Evolutionary conservation across 2,329 filamentous ascomycete species (phyloP).

Genomic region (Celoporthe dispersa): DNA sequence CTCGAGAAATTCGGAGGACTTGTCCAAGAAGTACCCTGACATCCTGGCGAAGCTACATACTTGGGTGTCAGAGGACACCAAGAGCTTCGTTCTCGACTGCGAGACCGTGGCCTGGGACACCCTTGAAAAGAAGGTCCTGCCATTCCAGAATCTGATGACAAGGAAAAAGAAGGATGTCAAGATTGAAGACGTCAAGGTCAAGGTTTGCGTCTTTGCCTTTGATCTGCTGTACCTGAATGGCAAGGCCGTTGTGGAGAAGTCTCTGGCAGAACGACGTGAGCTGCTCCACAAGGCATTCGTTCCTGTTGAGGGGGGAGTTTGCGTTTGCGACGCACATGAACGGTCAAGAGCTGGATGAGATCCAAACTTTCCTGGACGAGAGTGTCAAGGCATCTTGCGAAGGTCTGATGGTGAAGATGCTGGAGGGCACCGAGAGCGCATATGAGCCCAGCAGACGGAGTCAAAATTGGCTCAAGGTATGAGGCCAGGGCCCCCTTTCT

Average conservation of each 20-base stretch:
- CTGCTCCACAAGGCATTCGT: slow-evolving; percentile 75
- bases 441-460: slow-evolving; percentile 97
- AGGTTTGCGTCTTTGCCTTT: slow-evolving; percentile 96
- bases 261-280: slow-evolving; percentile 81
- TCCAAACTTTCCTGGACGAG: slow-evolving; percentile 89
- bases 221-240: slow-evolving; percentile 94
- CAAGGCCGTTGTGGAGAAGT: slow-evolving; percentile 83
- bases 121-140: slow-evolving; percentile 91
- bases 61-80: slow-evolving; percentile 89
- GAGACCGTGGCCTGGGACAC: slow-evolving; percentile 97
- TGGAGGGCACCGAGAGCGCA: slow-evolving; percentile 88
- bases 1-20: slow-evolving; percentile 93
- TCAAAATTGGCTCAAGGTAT: slow-evolving; percentile 95
- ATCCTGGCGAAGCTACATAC: slow-evolving; percentile 84
- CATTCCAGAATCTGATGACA: slow-evolving; percentile 98
- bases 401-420: slow-evolving; percentile 99
- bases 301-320: slow-evolving; percentile 86
- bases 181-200: slow-evolving; percentile 91
- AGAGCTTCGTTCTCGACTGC: slow-evolving; percentile 97
- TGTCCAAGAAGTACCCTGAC: slow-evolving; percentile 97
- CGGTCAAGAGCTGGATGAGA: slow-evolving; percentile 88
- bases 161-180: slow-evolving; percentile 97
- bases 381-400: slow-evolving; percentile 96
- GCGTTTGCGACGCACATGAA: slow-evolving; percentile 86
- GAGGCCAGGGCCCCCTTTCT: slow-evolving; percentile 28